Base-by-base conservation (phyloP, 2,329 filamentous ascomycete species). In the Fusarium sp. region DNA sequence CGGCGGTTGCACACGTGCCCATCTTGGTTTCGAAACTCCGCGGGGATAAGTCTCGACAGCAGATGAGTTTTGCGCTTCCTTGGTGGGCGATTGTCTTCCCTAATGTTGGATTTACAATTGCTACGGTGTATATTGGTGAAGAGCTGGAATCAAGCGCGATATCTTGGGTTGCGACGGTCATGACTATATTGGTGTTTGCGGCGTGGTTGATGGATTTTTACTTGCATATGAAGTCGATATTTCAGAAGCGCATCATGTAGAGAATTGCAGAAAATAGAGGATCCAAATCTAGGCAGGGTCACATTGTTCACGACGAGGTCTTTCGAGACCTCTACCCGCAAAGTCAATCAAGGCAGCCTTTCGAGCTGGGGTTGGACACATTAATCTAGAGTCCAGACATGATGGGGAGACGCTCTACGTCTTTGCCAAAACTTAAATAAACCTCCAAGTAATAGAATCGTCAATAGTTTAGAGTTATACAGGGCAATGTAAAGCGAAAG, bases 81-180 rank as follows among this genome's bases (percentile, higher is more conserved):
- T 61, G 59, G 59, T 61, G 59, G 59, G 54, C 58, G 2, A 59
- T 59, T 23, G 58, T 61, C n/a, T 61, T 61, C 4, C 58, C 58
- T 0, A 61, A 61, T 40, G 58, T 61, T 30, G 58, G 58, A 7
- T 59, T 61, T 17, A 61, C 58, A 3, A 59, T 61, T 15, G 58
- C 58, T 10, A 61, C 58, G 4, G 52, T 45, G 8, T 61, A 61
- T 17, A 48, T 61, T 5, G 54, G 54, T 6, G 59, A 61, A 5
- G 59, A 41, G 17, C 23, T 60, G 11, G 54, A 60, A n/a, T 61
- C 42, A 8, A 26, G 32, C 2, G 20, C 17, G 1, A 60, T 61
- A 41, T 30, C 9, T 1, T 60, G 59, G 54, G 27, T 61, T 7
- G 59, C 54, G 1, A 61, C 54, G 6, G 17, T 35, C n/a, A 61